Percentiles rank a stretch among this genome's conserved stretches.
Conservation (phyloP, 371 early-diverging fungal genomes). For the Zychaea mexicana region DNA sequence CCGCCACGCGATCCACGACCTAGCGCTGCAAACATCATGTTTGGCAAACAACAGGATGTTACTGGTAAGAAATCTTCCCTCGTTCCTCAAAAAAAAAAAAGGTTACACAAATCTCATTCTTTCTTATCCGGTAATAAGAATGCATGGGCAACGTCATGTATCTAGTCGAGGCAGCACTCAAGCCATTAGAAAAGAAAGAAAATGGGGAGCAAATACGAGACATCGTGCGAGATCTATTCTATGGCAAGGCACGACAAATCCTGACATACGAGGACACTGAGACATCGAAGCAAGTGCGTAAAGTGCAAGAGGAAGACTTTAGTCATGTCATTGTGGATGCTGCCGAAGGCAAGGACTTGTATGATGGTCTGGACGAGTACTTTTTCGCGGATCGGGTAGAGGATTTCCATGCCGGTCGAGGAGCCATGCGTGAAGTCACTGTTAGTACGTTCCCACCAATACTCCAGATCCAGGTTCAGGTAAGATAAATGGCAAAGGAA, state of each 20-base stretch:
- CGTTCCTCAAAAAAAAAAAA: background rate
- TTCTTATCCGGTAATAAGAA: constrained; percentile 34
- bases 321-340: constrained; percentile 68
- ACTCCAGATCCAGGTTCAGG: constrained; percentile 65
- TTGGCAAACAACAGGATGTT: constrained; percentile 74
- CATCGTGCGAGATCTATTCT: constrained; percentile 58
- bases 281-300: constrained; percentile 35
- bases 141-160: constrained; percentile 76
- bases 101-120: background rate
- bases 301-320: constrained; percentile 64
- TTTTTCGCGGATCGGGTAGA: constrained; percentile 56
- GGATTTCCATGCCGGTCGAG: constrained; percentile 52
- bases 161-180: constrained; percentile 59
- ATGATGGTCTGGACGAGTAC: constrained; percentile 65
- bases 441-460: constrained; percentile 62
- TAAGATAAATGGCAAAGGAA: constrained; percentile 10
- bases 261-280: constrained; percentile 50
- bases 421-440: constrained; percentile 56
- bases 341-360: constrained; percentile 55
- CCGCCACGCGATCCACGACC: background rate
- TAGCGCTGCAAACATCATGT: constrained; percentile 46
- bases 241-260: constrained; percentile 65
- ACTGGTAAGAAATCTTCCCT: constrained; percentile 26
- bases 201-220: constrained; percentile 39
- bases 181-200: constrained; percentile 32